Evolutionary conservation across 768 basidiomycete genomes (phyloP).

Genomic region (Boletus barrowsii): DNA sequence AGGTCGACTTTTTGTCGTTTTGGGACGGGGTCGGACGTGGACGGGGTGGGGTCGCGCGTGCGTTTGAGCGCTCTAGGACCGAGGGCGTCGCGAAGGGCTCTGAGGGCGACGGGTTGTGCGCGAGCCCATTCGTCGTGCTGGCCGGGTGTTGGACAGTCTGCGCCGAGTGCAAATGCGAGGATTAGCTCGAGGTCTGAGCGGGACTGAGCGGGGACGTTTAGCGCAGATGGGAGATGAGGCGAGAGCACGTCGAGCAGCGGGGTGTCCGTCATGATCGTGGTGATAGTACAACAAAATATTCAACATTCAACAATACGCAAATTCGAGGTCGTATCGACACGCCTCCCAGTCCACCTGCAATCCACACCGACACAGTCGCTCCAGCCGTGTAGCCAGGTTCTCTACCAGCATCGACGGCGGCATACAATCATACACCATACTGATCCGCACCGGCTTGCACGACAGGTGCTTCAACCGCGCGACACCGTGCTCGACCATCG

Average conservation of each 20-base stretch:
- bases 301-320: conserved; percentile 10
- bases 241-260: conserved; percentile 26
- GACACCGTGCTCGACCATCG: conserved; percentile 10
- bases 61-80: conserved; percentile 21
- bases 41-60: conserved; percentile 14
- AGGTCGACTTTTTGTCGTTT: conserved; percentile 23
- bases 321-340: conserved; percentile 21
- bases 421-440: conserved; percentile 14
- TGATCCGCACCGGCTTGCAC: conserved; percentile 20
- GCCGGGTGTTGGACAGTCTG: conserved; percentile 20
- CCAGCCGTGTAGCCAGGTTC: conserved; percentile 16
- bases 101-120: conserved; percentile 21
- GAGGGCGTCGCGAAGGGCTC: conserved; percentile 17
- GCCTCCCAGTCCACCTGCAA: conserved; percentile 22
- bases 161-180: conserved; percentile 31
- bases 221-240: conserved; percentile 15
- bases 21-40: conserved; percentile 6
- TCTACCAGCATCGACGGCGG: conserved; percentile 11
- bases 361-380: conserved; percentile 18
- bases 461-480: conserved; percentile 16
- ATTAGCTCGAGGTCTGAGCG: conserved; percentile 21
- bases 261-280: neutral
- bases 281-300: neutral
- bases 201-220: neutral
- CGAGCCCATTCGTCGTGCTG: conserved; percentile 23